phyloP scores from a whole-genome alignment of 805 yeast species.

The Tetrapisispora pingtungensis region DNA sequence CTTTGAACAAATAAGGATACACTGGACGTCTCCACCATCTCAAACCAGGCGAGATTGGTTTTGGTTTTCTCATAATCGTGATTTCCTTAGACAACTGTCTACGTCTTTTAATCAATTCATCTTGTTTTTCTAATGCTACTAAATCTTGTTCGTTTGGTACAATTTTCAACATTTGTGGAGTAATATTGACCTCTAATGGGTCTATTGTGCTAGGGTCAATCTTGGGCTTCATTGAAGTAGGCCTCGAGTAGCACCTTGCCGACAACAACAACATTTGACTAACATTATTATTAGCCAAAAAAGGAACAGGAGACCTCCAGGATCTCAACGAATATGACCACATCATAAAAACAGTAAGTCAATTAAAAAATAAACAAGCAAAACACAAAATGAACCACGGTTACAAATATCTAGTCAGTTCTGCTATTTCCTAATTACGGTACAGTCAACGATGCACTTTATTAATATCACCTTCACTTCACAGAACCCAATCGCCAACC shows the following conservation, averaged over 20 bases:
- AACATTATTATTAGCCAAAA: too few relatives aligned
- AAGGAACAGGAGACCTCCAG: neutral
- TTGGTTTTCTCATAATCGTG: constrained; percentile 62
- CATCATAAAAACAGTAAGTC: too few relatives aligned
- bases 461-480: too few relatives aligned
- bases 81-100: constrained; percentile 59
- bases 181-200: constrained; percentile 3
- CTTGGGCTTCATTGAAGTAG: neutral
- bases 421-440: too few relatives aligned
- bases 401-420: too few relatives aligned
- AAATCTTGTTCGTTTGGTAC: constrained; percentile 38
- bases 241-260: neutral
- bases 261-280: neutral
- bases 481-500: too few relatives aligned
- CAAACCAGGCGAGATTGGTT: constrained; percentile 78
- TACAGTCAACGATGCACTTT: too few relatives aligned
- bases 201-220: neutral
- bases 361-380: too few relatives aligned
- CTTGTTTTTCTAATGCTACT: constrained; percentile 74
- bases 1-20: constrained; percentile 78
- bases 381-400: too few relatives aligned
- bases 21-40: constrained; percentile 84
- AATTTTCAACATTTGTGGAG: constrained; percentile 28
- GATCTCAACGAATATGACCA: neutral
- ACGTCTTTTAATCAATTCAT: constrained; percentile 59